These are phyloP conservation scores for Arthrobotrys iridis DNA, from an alignment of 2,329 filamentous ascomycete species.

Conservation along the genomic window DNA sequence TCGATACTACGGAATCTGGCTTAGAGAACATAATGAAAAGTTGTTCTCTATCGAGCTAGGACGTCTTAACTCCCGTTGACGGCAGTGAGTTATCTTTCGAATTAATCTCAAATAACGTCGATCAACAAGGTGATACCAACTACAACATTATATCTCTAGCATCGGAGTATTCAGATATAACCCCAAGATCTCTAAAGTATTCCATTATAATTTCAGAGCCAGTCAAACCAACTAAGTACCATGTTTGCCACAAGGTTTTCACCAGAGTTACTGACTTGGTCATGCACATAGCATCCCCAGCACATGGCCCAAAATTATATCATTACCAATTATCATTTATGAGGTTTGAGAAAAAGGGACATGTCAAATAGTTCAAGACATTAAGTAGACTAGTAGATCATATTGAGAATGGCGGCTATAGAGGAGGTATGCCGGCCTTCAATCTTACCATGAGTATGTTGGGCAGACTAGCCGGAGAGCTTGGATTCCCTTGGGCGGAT, in stretches of 20 bases:
- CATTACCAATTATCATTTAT: conserved; percentile 9
- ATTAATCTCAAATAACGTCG: neutral
- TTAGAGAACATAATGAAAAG: neutral
- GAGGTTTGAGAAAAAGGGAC: neutral
- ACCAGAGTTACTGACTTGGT: neutral
- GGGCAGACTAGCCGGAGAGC: conserved; percentile 5
- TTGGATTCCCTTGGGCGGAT: too few relatives aligned
- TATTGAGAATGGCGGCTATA: conserved; percentile 14
- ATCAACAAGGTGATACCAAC: neutral
- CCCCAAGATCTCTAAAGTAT: neutral
- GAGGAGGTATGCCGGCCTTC: conserved; percentile 8
- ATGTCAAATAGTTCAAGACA: conserved; percentile 6
- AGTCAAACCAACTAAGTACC: neutral
- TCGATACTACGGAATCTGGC: neutral
- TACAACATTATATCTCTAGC: neutral
- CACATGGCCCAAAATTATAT: conserved; percentile 6
- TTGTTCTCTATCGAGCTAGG: neutral
- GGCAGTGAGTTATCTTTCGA: neutral
- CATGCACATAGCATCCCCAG: neutral
- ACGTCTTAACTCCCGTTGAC: neutral
- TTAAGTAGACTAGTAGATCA: conserved; percentile 7
- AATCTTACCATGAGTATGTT: neutral
- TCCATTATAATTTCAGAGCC: neutral
- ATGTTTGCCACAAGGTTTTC: conserved; percentile 1
- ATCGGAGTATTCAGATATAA: neutral